phyloP scores from a whole-genome alignment of 805 yeast genomes.

The Candida sphagnicola region DNA sequence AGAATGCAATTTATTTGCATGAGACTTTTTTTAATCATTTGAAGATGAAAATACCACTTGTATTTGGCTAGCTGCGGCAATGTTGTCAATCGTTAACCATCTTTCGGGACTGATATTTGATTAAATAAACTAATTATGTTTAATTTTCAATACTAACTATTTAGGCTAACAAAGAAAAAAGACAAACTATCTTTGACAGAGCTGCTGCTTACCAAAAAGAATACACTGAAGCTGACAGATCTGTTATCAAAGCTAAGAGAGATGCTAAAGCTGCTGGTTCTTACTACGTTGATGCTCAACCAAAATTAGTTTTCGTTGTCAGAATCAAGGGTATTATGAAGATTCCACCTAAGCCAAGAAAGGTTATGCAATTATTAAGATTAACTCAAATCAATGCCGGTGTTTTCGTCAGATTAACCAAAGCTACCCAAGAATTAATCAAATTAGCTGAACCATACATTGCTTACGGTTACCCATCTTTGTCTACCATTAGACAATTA shows the following conservation, averaged over 20 bases:
- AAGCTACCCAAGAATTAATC: constrained; percentile 90
- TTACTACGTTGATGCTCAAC: constrained; percentile 93
- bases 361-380: constrained; percentile 92
- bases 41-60: constrained; percentile 51
- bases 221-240: constrained; percentile 89
- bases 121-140: constrained; percentile 8
- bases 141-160: constrained; percentile 27
- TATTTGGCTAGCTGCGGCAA: constrained; percentile 65
- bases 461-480: constrained; percentile 96
- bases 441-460: constrained; percentile 94
- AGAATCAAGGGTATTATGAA: constrained; percentile 99
- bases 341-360: constrained; percentile 99
- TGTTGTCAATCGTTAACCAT: constrained; percentile 79
- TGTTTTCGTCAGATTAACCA: constrained; percentile 92
- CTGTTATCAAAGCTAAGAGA: constrained; percentile 82
- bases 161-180: constrained; percentile 43
- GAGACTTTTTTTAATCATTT: constrained; percentile 20
- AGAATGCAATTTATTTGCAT: constrained; percentile 1
- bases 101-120: constrained; percentile 72
- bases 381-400: constrained; percentile 92
- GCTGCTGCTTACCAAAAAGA: constrained; percentile 96
- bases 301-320: constrained; percentile 89
- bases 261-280: constrained; percentile 92
- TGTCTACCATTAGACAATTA: constrained; percentile 87
- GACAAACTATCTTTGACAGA: constrained; percentile 83